Conservation (phyloP, 306 rosid species). For the Benincasa hispida region DNA sequence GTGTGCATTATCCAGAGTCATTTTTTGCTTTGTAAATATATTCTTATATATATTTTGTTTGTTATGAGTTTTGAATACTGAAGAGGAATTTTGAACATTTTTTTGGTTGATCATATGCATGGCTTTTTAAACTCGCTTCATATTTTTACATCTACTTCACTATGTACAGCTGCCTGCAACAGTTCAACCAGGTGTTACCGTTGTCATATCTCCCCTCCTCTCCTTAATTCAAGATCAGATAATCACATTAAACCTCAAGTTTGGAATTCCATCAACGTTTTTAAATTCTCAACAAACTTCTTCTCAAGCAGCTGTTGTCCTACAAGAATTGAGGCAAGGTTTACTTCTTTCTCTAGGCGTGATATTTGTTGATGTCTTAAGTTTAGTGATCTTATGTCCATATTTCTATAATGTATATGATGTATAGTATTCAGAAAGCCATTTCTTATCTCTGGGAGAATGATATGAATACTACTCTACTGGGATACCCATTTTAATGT, state of each 20-base stretch:
- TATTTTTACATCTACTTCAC: background rate
- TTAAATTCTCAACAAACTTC: constrained; percentile 86
- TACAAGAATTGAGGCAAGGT: constrained; percentile 85
- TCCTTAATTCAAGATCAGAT: constrained; percentile 98
- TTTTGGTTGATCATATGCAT: background rate
- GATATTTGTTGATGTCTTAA: background rate
- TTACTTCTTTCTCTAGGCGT: constrained; percentile 16
- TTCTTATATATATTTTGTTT: background rate
- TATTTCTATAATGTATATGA: background rate
- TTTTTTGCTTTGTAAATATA: background rate
- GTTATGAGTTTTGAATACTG: background rate
- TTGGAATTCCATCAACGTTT: constrained; percentile 84
- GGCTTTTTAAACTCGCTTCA: background rate
- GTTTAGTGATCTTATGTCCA: background rate
- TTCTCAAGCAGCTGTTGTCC: constrained; percentile 68
- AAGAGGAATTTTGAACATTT: background rate
- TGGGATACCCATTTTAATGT: background rate
- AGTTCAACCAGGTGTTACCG: constrained; percentile 69
- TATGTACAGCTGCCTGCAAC: constrained; percentile 83
- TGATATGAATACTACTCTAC: background rate
- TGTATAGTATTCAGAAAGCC: background rate
- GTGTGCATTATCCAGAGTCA: background rate
- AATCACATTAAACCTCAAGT: constrained; percentile 71
- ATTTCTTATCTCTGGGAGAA: background rate
- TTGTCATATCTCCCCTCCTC: constrained; percentile 87